Evolutionary conservation across 2,329 filamentous ascomycete species (phyloP).

Genomic region (Chalaropsis thielavioides): DNA sequence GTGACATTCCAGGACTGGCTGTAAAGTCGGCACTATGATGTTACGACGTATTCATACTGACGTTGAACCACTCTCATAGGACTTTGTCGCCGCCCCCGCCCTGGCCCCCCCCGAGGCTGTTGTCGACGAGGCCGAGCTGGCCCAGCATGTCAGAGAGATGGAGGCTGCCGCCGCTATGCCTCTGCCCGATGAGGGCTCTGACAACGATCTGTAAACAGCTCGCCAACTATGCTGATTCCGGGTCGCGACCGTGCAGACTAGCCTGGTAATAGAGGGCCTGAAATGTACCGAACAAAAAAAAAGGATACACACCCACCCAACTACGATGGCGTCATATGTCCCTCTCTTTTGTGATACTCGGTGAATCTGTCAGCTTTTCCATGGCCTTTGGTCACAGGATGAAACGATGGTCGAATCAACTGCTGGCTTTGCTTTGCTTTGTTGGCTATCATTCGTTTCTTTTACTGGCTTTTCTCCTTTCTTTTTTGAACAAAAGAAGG

Average conservation of each 20-base stretch:
- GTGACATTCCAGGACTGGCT: slow-evolving; percentile 24
- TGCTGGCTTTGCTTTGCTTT: slow-evolving; percentile 2
- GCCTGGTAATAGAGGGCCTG: slow-evolving; percentile 16
- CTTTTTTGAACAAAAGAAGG: slow-evolving; percentile 10
- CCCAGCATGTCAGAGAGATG: slow-evolving; percentile 83
- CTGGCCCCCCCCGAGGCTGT: slow-evolving; percentile 85
- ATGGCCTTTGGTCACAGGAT: not conserved
- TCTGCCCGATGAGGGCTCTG: slow-evolving; percentile 88
- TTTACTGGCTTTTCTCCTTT: slow-evolving; percentile 6
- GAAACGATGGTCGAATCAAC: slow-evolving; percentile 5
- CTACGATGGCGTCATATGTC: slow-evolving; percentile 1
- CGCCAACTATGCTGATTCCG: slow-evolving; percentile 15
- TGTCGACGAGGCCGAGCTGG: slow-evolving; percentile 71
- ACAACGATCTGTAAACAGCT: slow-evolving; percentile 45
- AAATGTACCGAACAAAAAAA: slow-evolving; percentile 17
- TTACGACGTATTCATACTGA: not conserved
- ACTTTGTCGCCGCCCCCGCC: slow-evolving; percentile 91
- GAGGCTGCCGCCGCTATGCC: slow-evolving; percentile 61
- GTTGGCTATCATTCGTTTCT: slow-evolving; percentile 3
- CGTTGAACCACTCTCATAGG: slow-evolving; percentile 35
- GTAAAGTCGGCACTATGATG: not conserved
- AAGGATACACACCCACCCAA: slow-evolving; percentile 4
- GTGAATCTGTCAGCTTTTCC: slow-evolving; percentile 12
- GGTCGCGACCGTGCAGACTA: slow-evolving; percentile 14
- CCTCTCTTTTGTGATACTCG: slow-evolving; percentile 12